Evolutionary conservation across 306 rosid genomes (phyloP).

Genomic region (Cucurbita argyrosperma): DNA sequence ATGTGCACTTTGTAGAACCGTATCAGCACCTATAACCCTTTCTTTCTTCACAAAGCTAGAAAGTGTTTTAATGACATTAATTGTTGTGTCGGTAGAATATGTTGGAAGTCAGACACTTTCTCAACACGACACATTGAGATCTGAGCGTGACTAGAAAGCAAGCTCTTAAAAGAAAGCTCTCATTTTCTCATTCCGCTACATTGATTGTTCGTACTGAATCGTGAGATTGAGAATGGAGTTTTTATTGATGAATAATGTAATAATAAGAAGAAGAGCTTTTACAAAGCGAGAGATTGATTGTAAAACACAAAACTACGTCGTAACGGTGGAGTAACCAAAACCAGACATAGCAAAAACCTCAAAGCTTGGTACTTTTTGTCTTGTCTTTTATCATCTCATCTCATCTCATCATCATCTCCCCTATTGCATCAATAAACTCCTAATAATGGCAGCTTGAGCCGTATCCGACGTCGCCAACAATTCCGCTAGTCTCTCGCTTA

Average conservation of each 20-base stretch:
- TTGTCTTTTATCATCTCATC: neutral
- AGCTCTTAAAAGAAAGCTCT: too few species aligned
- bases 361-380: neutral
- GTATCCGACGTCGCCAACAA: constrained; percentile 62
- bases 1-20: too few species aligned
- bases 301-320: neutral
- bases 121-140: too few species aligned
- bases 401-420: neutral
- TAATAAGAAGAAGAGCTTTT: neutral
- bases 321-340: neutral
- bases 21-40: too few species aligned
- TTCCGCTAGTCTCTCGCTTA: constrained; percentile 76
- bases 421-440: constrained; percentile 65
- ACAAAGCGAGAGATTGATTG: too few species aligned
- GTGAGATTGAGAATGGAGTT: neutral
- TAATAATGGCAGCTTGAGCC: constrained; percentile 85
- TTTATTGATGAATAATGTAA: neutral
- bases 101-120: too few species aligned
- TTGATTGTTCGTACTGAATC: too few species aligned
- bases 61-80: too few species aligned
- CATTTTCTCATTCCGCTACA: too few species aligned
- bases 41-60: too few species aligned
- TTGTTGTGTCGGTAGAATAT: too few species aligned
- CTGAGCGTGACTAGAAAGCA: too few species aligned
- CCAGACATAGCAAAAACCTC: neutral